Evolutionary conservation across 345 rosid genomes (phyloP).

Genomic region (Camelina hispida): DNA sequence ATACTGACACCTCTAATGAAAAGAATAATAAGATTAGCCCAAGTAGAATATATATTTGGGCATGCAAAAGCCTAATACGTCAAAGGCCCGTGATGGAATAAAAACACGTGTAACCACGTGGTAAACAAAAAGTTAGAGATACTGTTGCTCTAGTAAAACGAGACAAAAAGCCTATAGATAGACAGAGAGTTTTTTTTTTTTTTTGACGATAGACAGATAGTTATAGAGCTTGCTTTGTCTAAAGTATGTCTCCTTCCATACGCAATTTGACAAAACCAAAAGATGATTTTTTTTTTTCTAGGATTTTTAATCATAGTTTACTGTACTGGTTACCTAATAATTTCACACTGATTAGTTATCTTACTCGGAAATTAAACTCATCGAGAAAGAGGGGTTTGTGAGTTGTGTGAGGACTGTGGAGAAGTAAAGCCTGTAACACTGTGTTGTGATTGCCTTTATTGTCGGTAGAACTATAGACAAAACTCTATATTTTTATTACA

Average conservation of each 20-base stretch:
- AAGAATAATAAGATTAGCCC: constrained; percentile 1
- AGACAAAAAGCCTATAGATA: constrained; percentile 17
- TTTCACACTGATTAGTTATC: constrained; percentile 36
- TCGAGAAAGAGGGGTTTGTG: constrained; percentile 3
- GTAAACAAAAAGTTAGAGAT: neutral
- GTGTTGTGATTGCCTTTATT: constrained; percentile 41
- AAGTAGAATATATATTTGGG: neutral
- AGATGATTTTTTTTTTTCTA: neutral
- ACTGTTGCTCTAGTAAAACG: constrained; percentile 35
- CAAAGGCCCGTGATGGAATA: neutral
- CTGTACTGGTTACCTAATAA: constrained; percentile 20
- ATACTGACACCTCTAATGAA: no score
- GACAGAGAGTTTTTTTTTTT: no score
- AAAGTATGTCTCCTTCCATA: constrained; percentile 31
- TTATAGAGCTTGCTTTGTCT: constrained; percentile 35
- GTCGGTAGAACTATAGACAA: constrained; percentile 38
- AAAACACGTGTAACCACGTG: constrained; percentile 38
- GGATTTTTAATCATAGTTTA: neutral
- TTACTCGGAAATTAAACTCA: constrained; percentile 26
- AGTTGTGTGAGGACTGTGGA: neutral
- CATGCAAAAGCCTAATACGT: neutral
- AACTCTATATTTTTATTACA: neutral
- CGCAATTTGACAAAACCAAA: constrained; percentile 37
- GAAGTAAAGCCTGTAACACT: constrained; percentile 35
- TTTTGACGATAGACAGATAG: no score